phyloP scores from a whole-genome alignment of 2,329 filamentous ascomycete species.

The Diaporthe nobilis region DNA sequence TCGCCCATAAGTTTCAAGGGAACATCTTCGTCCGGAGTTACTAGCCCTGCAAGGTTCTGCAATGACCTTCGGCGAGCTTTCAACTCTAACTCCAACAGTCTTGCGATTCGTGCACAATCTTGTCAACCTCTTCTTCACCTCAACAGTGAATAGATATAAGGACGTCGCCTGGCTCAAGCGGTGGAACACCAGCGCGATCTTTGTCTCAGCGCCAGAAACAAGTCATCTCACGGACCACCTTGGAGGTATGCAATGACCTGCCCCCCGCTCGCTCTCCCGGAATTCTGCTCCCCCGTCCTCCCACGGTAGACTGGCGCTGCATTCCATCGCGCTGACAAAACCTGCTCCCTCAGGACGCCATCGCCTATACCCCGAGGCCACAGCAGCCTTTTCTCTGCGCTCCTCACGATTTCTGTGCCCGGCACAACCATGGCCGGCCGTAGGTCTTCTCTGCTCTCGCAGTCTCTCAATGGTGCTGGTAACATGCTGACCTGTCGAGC shows the following conservation, averaged over 20 bases:
- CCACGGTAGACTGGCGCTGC: not conserved
- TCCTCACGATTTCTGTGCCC: not conserved
- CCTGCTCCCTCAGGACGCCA: not conserved
- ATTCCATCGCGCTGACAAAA: constrained; percentile 15
- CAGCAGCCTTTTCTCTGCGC: not conserved
- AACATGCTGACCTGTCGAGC: constrained; percentile 11
- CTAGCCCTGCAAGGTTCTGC: not conserved
- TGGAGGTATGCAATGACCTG: not conserved
- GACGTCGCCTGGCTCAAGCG: constrained; percentile 19
- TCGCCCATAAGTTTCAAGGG: constrained; percentile 14
- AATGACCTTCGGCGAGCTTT: not conserved
- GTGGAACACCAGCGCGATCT: constrained; percentile 4
- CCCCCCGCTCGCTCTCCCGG: not conserved
- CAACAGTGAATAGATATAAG: not conserved
- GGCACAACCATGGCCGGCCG: constrained; percentile 40
- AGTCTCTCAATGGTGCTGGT: not conserved
- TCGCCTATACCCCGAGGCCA: not conserved
- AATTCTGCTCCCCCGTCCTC: not conserved
- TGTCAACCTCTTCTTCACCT: not conserved
- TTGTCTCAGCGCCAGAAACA: constrained; percentile 22
- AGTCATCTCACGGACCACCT: not conserved
- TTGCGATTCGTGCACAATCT: not conserved
- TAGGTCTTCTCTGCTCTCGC: not conserved
- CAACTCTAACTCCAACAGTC: constrained; percentile 3
- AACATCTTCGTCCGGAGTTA: constrained; percentile 1